Percentiles rank a stretch among this genome's conserved stretches.
These are phyloP conservation scores for Corylus americana DNA, from an alignment of 306 rosid species.

Conservation along the genomic window DNA sequence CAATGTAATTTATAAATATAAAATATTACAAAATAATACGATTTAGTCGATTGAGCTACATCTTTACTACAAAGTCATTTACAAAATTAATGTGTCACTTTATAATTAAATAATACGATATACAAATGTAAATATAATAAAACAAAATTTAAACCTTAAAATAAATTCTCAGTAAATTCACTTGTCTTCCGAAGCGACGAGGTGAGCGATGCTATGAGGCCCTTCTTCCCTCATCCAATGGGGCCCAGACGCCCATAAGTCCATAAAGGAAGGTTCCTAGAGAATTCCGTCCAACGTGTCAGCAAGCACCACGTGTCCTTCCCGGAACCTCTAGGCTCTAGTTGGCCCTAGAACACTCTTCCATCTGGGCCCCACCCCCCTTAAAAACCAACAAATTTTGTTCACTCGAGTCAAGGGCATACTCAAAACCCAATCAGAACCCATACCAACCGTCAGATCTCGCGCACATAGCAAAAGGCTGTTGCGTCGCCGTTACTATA, in stretches of 20 bases:
- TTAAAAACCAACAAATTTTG: neutral
- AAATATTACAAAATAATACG: too few species aligned
- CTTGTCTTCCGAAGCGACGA: neutral
- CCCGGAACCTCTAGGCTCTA: conserved; percentile 38
- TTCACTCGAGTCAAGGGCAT: too few species aligned
- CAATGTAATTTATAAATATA: too few species aligned
- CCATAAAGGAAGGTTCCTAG: conserved; percentile 6
- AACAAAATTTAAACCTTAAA: too few species aligned
- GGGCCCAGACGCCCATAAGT: neutral
- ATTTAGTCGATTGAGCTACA: too few species aligned
- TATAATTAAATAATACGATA: too few species aligned
- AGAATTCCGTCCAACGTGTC: neutral
- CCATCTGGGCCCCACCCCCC: conserved; percentile 19
- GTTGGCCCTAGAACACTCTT: conserved; percentile 37
- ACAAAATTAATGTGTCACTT: too few species aligned
- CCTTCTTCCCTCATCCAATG: neutral
- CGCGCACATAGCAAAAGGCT: neutral
- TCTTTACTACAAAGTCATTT: too few species aligned
- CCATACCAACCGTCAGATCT: conserved; percentile 8
- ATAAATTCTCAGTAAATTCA: too few species aligned
- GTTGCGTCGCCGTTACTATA: neutral
- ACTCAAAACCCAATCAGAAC: neutral
- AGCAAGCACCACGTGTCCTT: conserved; percentile 45
- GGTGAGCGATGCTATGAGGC: neutral
- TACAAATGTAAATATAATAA: too few species aligned